Conservation (phyloP, 805 yeast species). For the Isabelozyma pseudorhagii region DNA sequence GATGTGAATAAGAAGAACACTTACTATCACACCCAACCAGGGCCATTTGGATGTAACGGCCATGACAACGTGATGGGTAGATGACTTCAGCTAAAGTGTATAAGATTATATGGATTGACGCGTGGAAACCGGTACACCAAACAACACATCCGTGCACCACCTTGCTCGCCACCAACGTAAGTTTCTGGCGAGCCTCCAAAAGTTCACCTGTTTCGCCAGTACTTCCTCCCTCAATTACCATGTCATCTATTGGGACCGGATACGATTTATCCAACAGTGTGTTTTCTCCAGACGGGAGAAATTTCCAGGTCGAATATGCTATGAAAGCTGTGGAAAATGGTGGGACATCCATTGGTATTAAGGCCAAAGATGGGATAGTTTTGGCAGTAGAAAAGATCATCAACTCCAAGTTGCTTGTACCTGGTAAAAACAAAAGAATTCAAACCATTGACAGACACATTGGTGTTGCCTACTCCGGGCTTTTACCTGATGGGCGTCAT, state of each 20-base stretch:
- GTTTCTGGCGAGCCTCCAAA: not conserved
- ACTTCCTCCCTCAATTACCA: not conserved
- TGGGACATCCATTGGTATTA: conserved; percentile 91
- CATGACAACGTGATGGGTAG: conserved; percentile 12
- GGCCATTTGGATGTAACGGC: conserved; percentile 44
- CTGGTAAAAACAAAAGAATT: conserved; percentile 84
- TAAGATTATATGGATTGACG: not conserved
- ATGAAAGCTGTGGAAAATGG: conserved; percentile 97
- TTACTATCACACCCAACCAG: conserved; percentile 44
- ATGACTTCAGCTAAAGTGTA: not conserved
- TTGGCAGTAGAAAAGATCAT: conserved; percentile 94
- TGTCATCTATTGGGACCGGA: conserved; percentile 97
- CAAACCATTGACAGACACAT: conserved; percentile 91
- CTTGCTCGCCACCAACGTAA: not conserved
- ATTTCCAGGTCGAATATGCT: conserved; percentile 98
- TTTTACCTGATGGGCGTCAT: conserved; percentile 95
- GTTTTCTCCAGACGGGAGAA: conserved; percentile 89
- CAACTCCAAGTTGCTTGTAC: conserved; percentile 81
- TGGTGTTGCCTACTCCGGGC: conserved; percentile 93
- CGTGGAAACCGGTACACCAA: not conserved
- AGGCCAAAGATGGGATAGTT: conserved; percentile 91
- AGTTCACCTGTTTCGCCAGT: not conserved
- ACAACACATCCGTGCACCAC: not conserved
- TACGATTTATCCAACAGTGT: conserved; percentile 97
- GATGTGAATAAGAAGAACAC: conserved; percentile 4